Evolutionary conservation across 2,329 filamentous ascomycete genomes (phyloP).

Genomic region (Fusarium gaditjirri): DNA sequence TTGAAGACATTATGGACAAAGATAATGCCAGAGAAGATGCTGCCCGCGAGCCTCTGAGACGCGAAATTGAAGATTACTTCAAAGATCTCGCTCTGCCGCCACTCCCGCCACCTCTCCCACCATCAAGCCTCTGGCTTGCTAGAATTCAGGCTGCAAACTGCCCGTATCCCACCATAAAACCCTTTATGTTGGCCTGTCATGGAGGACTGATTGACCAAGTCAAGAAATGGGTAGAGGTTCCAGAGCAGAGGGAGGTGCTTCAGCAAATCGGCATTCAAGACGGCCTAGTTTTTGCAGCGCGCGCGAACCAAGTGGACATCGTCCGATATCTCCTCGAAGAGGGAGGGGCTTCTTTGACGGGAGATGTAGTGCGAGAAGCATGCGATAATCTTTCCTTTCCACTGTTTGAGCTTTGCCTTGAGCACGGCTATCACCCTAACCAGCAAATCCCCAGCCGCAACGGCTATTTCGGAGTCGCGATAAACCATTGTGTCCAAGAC

Average conservation of each 20-base stretch:
- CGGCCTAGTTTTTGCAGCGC: background rate
- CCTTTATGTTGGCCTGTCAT: no score
- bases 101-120: no score
- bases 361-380: background rate
- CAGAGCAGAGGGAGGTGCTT: background rate
- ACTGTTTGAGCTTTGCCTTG: accelerated
- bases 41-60: no score
- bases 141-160: no score
- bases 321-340: background rate
- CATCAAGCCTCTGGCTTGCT: no score
- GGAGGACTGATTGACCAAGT: background rate
- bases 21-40: no score
- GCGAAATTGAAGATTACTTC: no score
- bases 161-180: no score
- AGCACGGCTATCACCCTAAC: background rate
- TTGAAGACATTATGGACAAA: no score
- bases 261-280: background rate
- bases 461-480: background rate
- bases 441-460: background rate
- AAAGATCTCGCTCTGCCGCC: no score
- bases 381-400: background rate
- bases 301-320: background rate
- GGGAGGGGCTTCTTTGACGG: background rate
- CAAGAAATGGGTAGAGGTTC: no score
- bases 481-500: background rate